Evolutionary conservation across 2,329 filamentous ascomycete genomes (phyloP), one percentile per base, ranked within the genome.

Genomic region (Penicillium carneum): DNA sequence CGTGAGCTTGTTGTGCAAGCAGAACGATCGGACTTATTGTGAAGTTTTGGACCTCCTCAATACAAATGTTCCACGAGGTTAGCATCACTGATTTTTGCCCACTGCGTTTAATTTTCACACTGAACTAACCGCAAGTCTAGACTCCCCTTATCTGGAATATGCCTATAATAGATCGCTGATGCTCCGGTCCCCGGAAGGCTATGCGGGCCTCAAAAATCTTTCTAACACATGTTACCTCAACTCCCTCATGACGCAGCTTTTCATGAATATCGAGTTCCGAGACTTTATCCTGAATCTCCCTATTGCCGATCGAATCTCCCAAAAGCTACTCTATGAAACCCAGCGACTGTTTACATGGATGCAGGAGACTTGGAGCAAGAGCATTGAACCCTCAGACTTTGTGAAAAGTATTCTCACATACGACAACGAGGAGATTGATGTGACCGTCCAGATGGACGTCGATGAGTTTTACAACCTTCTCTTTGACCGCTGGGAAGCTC

Each of bases 191-290:
- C 79, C 86, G 1, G 90, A 90, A 64, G 93, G 92, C 20, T 96
- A 96, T 74, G 87, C 90, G n/a, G 95, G 95, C 1, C 79, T 99
- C n/a, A 86, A 86, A 59, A 99, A 99, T 71, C 84, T 97, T 16
- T 95, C 92, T 10, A 97, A 97, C 74, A 98, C 96, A 0, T 99
- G 95, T 78, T 99, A 99, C 74, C 85, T 98, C 73, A 99, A 99
- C 75, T 98, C 95, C 0, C 82, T 99, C 0, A 84, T 98, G 63
- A 94, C 93, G 0, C 95, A 99, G 73, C 86, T 99, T 0, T 99
- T 94, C 81, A 98, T 97, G 92, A 98, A 99, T 73, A 80, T 91
- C 16, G 84, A 87, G 7, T 98, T 99, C 71, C 89, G 95, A 18
- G 84, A 86, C 16, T 97, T 98, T 76, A 90, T 99, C 68, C 83